Evolutionary conservation across 352 stramenopile genomes (phyloP), one percentile per base, ranked within the genome.

Genomic region (Pythium coloratum): DNA sequence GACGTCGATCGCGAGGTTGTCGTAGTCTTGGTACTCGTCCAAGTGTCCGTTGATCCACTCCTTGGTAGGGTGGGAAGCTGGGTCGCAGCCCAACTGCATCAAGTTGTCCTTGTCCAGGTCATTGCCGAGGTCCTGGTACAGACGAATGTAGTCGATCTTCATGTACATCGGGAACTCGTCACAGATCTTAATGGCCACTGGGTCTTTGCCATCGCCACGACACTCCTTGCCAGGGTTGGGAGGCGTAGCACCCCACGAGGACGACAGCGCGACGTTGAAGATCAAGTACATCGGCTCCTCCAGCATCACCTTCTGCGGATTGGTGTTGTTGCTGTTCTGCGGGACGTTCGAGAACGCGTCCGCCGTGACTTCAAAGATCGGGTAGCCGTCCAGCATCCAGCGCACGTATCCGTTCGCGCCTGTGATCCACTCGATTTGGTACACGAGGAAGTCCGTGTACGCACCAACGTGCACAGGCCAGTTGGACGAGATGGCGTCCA

Each of bases 271-370:
- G 9, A 97, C 96, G 78, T 98, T 98, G 53, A 98, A 78, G 46
- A 98, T 86, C 26, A 98, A 57, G 67, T 97, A 97, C 80, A 96
- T 97, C 6, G 95, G 95, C 71, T 98, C 95, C 54, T 93, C 82
- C 12, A 92, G 56, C 81, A 89, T 88, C 24, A 89, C 63, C 55
- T 89, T 92, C 20, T 76, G 66, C 2, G 81, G 81, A 33, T 91
- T 91, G 7, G 51, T 63, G 16, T 72, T 84, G 30, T 64, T 67
- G 0, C 34, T 42, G 59, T 84, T 77, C 58, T 90, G 83, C 16
- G 81, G 78, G 0, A 86, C 72, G 6, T 88, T 80, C 3, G 73
- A 73, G 58, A 90, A 78, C 7, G 83, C 64, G 0, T 86, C 72
- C 1, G 76, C 75, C 6, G 83, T 77, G 34, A 91, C 70, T 60